Conservation (phyloP, 148 eudicot genomes). For the Amaranthus hypochondriacus region DNA sequence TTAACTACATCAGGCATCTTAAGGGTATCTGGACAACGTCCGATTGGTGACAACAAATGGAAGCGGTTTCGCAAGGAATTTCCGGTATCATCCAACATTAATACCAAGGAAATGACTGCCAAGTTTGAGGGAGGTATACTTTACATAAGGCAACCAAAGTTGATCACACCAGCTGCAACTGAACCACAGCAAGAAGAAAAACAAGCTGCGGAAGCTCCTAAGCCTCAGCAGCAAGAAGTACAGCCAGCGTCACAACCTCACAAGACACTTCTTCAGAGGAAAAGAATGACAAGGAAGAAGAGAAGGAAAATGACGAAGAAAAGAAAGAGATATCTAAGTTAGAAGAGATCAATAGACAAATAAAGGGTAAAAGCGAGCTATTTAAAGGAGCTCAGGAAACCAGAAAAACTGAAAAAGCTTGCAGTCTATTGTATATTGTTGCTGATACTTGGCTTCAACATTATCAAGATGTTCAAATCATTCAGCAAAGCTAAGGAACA, state of each 20-base stretch:
- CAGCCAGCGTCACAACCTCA: constrained; percentile 17
- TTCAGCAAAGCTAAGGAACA: constrained; percentile 11
- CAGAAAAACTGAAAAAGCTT: constrained; percentile 26
- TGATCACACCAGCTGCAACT: constrained; percentile 32
- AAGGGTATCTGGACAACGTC: constrained; percentile 52
- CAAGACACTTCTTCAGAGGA: constrained; percentile 7
- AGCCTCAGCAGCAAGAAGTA: constrained; percentile 2
- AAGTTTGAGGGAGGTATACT: constrained; percentile 48
- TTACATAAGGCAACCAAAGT: constrained; percentile 49
- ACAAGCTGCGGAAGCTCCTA: constrained; percentile 8
- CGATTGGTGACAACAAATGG: constrained; percentile 42
- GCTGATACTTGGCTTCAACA: constrained; percentile 28
- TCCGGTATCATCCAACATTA: constrained; percentile 38
- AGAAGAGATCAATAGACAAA: constrained; percentile 7
- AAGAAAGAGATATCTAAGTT: background rate
- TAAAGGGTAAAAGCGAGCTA: constrained; percentile 12
- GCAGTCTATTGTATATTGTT: constrained; percentile 24
- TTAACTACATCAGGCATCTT: constrained; percentile 32
- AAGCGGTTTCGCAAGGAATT: constrained; percentile 43
- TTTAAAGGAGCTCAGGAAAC: constrained; percentile 37
- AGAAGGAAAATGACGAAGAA: constrained; percentile 3
- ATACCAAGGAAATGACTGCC: constrained; percentile 46
- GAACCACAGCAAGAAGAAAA: constrained; percentile 8
- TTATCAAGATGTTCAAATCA: constrained; percentile 16
- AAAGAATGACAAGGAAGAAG: background rate